phyloP scores from a whole-genome alignment of 192 early-diverging fungal species.

The Haplosporangium gracile region DNA sequence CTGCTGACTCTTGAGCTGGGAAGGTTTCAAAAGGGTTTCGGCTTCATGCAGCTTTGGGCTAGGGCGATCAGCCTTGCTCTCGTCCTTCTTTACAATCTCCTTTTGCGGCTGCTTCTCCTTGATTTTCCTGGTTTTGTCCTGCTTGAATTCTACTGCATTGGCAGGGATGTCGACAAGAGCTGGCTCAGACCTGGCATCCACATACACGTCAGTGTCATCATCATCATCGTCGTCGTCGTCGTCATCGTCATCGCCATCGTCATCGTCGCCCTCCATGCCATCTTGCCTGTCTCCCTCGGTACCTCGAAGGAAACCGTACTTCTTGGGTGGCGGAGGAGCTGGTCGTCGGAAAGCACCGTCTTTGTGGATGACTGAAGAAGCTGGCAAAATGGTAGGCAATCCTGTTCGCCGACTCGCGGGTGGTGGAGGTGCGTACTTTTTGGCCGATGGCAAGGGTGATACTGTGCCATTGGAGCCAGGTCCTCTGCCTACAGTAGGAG shows the following conservation, averaged over 20 bases:
- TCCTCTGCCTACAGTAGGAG: background rate
- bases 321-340: constrained; percentile 40
- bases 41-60: background rate
- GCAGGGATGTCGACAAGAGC: background rate
- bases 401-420: constrained; percentile 24
- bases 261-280: constrained; percentile 17
- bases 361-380: constrained; percentile 25
- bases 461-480: background rate
- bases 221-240: constrained; percentile 17
- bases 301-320: background rate
- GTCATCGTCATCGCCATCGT: constrained; percentile 32
- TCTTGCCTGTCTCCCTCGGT: background rate
- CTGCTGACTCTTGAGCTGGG: constrained; percentile 22
- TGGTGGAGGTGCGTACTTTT: constrained; percentile 27
- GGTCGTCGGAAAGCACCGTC: constrained; percentile 22
- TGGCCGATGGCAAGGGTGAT: background rate
- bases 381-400: constrained; percentile 22
- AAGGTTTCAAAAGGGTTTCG: constrained; percentile 34
- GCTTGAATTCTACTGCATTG: background rate
- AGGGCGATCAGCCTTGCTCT: background rate
- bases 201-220: background rate
- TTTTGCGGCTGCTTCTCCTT: background rate
- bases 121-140: background rate
- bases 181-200: background rate
- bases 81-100: background rate